Evolutionary conservation across 176 grass and related monocot genomes (phyloP).

Genomic region (Avena insularis): DNA sequence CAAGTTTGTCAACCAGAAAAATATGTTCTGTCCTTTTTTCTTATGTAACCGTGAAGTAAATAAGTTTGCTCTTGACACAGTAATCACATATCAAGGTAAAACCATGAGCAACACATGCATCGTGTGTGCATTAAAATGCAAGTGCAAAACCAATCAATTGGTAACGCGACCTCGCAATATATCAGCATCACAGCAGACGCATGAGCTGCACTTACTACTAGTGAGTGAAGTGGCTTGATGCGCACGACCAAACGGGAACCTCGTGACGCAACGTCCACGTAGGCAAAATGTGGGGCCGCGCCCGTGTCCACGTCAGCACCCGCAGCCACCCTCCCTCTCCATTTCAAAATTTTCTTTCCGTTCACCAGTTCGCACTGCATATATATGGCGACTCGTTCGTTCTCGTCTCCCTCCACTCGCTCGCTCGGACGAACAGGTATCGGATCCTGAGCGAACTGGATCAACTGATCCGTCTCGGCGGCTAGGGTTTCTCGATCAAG

Average conservation of each 20-base stretch:
- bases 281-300: not conserved
- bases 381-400: not conserved
- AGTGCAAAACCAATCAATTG: not conserved
- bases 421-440: not conserved
- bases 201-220: conserved; percentile 32
- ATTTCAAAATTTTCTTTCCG: not conserved
- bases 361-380: not conserved
- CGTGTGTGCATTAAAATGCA: conserved; percentile 18
- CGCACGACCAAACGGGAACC: conserved; percentile 1
- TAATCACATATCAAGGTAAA: not conserved
- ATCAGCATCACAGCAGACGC: not conserved
- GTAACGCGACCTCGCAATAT: not conserved
- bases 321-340: not conserved
- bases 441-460: not conserved
- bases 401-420: not conserved
- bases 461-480: not conserved
- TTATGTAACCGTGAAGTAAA: not conserved
- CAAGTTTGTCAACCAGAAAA: not conserved
- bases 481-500: not conserved
- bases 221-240: not conserved
- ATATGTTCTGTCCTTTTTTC: not conserved
- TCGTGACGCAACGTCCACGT: conserved; percentile 46
- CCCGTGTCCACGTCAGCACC: not conserved
- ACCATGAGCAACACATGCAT: conserved; percentile 11
- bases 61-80: not conserved